phyloP scores from a whole-genome alignment of 805 yeast genomes.

The Yarrowia deformans region DNA sequence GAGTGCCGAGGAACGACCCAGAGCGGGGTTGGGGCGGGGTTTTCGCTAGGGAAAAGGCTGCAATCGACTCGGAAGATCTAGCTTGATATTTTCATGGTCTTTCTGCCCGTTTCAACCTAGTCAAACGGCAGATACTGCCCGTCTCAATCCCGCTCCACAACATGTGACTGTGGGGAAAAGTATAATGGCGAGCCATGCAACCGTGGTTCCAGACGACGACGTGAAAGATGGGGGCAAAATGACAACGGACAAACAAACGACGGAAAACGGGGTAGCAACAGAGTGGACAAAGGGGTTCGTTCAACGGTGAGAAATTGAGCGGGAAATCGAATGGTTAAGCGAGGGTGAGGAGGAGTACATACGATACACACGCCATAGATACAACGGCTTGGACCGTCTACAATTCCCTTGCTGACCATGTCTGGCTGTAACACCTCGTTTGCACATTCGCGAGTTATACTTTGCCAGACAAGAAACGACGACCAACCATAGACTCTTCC shows the following conservation, averaged over 20 bases:
- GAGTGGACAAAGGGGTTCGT: not conserved
- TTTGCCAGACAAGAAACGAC: not conserved
- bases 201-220: conserved; percentile 5
- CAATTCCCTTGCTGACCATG: too few species aligned
- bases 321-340: too few species aligned
- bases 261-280: conserved; percentile 5
- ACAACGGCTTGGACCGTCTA: too few species aligned
- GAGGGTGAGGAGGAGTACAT: too few species aligned
- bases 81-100: not conserved
- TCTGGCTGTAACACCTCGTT: too few species aligned
- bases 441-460: not conserved
- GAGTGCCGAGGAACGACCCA: conserved; percentile 22
- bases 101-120: not conserved
- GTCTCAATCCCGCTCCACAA: not conserved
- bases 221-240: conserved; percentile 8
- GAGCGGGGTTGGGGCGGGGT: not conserved
- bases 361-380: too few species aligned
- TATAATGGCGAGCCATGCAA: not conserved
- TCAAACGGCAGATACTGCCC: not conserved
- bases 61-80: not conserved
- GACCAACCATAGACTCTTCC: too few species aligned
- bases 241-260: too few species aligned
- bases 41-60: not conserved
- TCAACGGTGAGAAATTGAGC: too few species aligned
- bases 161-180: conserved; percentile 38